Conservation (phyloP, 2,329 filamentous ascomycete species). For the Aspergillus unguis region DNA sequence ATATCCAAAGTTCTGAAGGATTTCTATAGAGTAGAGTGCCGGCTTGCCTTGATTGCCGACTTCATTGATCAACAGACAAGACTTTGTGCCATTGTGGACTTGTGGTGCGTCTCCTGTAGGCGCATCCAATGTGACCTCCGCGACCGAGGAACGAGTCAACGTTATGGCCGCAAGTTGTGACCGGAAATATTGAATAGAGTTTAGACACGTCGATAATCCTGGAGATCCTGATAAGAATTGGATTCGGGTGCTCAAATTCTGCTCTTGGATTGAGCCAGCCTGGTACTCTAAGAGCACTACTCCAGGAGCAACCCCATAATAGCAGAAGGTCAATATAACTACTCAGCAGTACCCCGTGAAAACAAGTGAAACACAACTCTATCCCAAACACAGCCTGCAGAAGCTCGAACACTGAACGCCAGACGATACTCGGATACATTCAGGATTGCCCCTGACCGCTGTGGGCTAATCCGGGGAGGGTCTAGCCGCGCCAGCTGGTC, state of each 20-base stretch:
- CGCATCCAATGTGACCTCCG: too few species aligned
- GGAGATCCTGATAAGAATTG: not conserved
- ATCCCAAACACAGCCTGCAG: constrained; percentile 1
- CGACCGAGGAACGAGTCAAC: not conserved
- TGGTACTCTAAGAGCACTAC: too few species aligned
- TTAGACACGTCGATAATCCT: constrained; percentile 4
- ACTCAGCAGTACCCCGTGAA: not conserved
- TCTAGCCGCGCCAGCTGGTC: constrained; percentile 12
- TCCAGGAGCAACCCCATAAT: too few species aligned
- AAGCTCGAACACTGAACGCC: constrained; percentile 13
- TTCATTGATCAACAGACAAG: too few species aligned
- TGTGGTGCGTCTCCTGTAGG: too few species aligned
- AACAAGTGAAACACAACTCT: not conserved
- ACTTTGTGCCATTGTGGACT: too few species aligned
- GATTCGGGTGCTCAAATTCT: not conserved
- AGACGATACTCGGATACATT: not conserved
- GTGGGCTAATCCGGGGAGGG: constrained; percentile 2
- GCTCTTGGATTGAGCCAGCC: too few species aligned
- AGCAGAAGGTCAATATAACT: not conserved
- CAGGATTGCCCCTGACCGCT: constrained; percentile 8
- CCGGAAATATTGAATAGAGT: not conserved
- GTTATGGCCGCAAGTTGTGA: not conserved
- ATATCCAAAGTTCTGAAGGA: not conserved
- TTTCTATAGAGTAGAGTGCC: not conserved
- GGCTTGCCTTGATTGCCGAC: not conserved